Conservation (phyloP, 768 basidiomycete species). For the Collybiopsis luxurians region DNA sequence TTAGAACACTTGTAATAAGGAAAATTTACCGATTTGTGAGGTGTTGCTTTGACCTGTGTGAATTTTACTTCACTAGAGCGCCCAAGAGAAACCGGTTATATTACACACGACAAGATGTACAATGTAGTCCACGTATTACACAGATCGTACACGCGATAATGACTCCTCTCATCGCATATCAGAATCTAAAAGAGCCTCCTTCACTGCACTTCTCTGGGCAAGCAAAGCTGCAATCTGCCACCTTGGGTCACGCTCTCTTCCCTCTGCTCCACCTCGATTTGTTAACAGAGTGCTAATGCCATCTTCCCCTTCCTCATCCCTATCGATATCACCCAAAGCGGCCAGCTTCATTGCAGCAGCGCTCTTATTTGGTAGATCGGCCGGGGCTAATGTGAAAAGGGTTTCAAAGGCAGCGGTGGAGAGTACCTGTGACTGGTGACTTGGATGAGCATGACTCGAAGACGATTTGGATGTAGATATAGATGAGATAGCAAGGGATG, state of each 20-base stretch:
- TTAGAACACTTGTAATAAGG: no score
- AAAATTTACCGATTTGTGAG: no score
- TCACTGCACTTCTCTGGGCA: constrained; percentile 67
- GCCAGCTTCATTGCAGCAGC: constrained; percentile 75
- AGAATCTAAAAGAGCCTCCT: neutral
- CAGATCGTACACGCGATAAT: no score
- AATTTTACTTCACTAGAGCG: no score
- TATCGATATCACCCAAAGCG: constrained; percentile 40
- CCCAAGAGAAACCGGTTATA: no score
- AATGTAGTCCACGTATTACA: no score
- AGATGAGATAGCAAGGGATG: constrained; percentile 74
- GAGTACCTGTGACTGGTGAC: constrained; percentile 43
- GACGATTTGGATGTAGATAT: constrained; percentile 61
- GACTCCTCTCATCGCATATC: no score
- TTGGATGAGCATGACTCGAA: constrained; percentile 21
- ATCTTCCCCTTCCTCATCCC: constrained; percentile 53
- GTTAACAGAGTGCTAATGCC: constrained; percentile 52
- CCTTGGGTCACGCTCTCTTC: constrained; percentile 42
- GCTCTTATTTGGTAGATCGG: constrained; percentile 75
- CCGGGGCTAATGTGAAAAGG: constrained; percentile 72
- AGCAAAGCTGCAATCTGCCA: constrained; percentile 81
- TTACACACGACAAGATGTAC: no score
- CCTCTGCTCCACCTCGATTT: constrained; percentile 51
- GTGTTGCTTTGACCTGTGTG: no score
- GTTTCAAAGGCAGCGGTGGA: constrained; percentile 73